A percentile compares a stretch with the other conserved stretches of the same genome.
Evolutionary conservation across 2,329 filamentous ascomycete species (phyloP).

Genomic region (Fusarium virguliforme): DNA sequence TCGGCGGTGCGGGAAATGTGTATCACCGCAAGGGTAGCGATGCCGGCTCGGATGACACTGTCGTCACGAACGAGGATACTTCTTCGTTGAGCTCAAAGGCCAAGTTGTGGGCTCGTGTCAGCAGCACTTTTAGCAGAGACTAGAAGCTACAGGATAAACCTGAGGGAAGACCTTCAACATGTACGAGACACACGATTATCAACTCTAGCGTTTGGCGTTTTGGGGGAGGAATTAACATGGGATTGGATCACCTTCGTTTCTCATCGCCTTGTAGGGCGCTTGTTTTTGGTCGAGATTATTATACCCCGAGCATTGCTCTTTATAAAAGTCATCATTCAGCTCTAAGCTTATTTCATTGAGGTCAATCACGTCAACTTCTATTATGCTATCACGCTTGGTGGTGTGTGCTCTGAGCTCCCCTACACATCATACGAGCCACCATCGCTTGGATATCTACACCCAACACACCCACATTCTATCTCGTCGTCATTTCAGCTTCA

Average conservation of each 20-base stretch:
- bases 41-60: slow-evolving; percentile 55
- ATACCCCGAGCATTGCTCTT: slow-evolving; percentile 56
- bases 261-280: slow-evolving; percentile 53
- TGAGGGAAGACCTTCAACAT: slow-evolving; percentile 16
- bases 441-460: not conserved
- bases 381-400: not conserved
- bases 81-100: slow-evolving; percentile 56
- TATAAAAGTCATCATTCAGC: slow-evolving; percentile 25
- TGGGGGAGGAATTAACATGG: slow-evolving; percentile 21
- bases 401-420: slow-evolving; percentile 4
- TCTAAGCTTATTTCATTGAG: not conserved
- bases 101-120: slow-evolving; percentile 56
- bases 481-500: not conserved
- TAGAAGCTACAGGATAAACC: slow-evolving; percentile 20
- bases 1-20: slow-evolving; percentile 76
- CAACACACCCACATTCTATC: not conserved
- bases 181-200: slow-evolving; percentile 20
- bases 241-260: slow-evolving; percentile 16
- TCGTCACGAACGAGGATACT: slow-evolving; percentile 46
- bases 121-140: slow-evolving; percentile 54
- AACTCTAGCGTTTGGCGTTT: slow-evolving; percentile 50
- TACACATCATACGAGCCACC: not conserved
- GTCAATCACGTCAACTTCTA: not conserved
- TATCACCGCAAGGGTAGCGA: slow-evolving; percentile 69
- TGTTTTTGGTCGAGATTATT: slow-evolving; percentile 65